Base-by-base conservation (phyloP, 768 basidiomycete genomes). In the Kwoniella sp. region DNA sequence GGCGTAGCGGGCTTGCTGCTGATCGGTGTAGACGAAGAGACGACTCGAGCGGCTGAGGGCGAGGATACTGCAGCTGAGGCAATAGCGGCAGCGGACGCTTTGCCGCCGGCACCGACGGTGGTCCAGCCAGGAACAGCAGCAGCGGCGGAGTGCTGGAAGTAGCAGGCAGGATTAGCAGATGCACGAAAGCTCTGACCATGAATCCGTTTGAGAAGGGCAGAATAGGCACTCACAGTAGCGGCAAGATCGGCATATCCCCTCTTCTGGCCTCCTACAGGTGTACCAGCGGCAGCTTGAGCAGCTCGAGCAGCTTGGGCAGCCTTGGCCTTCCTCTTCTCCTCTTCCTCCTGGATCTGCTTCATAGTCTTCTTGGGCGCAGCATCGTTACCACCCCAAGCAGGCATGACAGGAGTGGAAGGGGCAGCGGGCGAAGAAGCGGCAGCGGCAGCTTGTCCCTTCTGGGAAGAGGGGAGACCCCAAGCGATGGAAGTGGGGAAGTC, bases 261-360 rank as follows among this genome's bases (percentile, higher is more conserved):
- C 75, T 88, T 86, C 8, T 66, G 48, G 17, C 68, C 65, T 19
- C 68, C 65, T 19, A 69, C 69, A 26, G 73, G 68, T 13, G 85
- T 81, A 19, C 63, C 72, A 37, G 69, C 63, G 15, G 67, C 65
- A 22, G 70, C 73, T 83, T 86, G 69, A 21, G 78, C 76, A 67
- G 90, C 87, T 78, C 88, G 88, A 27, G 65, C 61, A 37, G 68
- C 67, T 37, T 65, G 67, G 12, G 64, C 64, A n/a, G 60, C 65
- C 27, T 71, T 67, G 80, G 88, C 90, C 83, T 92, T 93, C 66
- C 89, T 85, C 67, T 83, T 85, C 80, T 95, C 92, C 76, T 99
- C 96, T 72, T 99, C 96, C 80, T 98, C 95, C 76, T 95, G 91
- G 44, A 99, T 99, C 82, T 99, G 93, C 83, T 95, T 97, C 88